Percentiles rank a stretch among this genome's conserved stretches.
Evolutionary conservation across 1,284 basidiomycete genomes (phyloP).

Genomic region (Pascua guehoae): DNA sequence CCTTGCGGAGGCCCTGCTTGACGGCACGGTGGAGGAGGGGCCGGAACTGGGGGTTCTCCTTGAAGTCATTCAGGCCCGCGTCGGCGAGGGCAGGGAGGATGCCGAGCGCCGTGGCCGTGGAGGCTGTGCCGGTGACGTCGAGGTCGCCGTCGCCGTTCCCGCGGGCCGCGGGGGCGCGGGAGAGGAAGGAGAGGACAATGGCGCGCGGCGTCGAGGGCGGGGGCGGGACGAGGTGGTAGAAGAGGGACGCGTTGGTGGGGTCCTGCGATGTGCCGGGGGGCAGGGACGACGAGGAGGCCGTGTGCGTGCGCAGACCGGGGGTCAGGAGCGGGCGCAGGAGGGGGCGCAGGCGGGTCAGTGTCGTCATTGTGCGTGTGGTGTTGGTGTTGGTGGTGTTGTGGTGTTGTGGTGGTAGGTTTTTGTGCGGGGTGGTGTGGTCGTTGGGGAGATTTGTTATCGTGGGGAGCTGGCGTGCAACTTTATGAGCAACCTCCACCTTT

Average conservation of each 20-base stretch:
- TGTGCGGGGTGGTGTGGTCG: no score
- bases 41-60: constrained; percentile 34
- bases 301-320: neutral
- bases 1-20: constrained; percentile 21
- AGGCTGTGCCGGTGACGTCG: neutral
- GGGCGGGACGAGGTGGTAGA: constrained; percentile 31
- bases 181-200: constrained; percentile 36
- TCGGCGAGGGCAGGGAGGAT: constrained; percentile 30
- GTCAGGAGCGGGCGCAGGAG: no score
- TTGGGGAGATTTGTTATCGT: no score
- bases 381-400: no score
- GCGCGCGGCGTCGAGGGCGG: neutral
- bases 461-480: no score
- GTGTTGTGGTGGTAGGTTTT: no score
- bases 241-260: constrained; percentile 38
- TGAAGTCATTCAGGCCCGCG: constrained; percentile 35
- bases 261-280: constrained; percentile 16
- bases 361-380: no score
- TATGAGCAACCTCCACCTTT: no score
- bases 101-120: constrained; percentile 29
- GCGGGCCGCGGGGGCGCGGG: constrained; percentile 17
- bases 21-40: constrained; percentile 29
- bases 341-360: no score
- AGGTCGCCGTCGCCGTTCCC: no score
- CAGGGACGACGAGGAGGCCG: neutral